Conservation (phyloP, 768 basidiomycete genomes). For the Tricholoma flavovirens region DNA sequence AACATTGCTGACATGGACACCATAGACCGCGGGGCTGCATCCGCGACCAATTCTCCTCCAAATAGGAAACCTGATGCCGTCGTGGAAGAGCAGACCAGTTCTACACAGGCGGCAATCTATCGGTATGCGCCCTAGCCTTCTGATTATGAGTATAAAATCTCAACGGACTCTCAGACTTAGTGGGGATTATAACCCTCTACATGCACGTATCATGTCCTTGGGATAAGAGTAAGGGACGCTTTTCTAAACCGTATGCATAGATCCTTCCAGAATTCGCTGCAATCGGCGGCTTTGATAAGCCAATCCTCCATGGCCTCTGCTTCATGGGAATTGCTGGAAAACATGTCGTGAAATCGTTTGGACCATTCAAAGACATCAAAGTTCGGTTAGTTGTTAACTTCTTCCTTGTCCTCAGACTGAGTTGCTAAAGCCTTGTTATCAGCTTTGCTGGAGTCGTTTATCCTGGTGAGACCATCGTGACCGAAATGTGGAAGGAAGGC, state of each 20-base stretch:
- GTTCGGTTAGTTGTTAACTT: conserved; percentile 53
- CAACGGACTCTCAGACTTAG: conserved; percentile 50
- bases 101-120: conserved; percentile 86
- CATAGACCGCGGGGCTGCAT: conserved; percentile 84
- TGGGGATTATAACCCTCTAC: conserved; percentile 89
- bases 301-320: conserved; percentile 86
- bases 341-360: conserved; percentile 84
- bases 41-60: conserved; percentile 75
- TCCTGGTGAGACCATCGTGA: conserved; percentile 92
- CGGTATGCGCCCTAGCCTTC: conserved; percentile 42
- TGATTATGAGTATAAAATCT: not conserved
- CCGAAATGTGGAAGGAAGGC: conserved; percentile 98
- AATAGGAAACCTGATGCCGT: conserved; percentile 80
- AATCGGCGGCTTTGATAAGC: conserved; percentile 91
- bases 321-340: conserved; percentile 91
- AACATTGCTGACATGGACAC: not conserved
- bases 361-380: conserved; percentile 89
- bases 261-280: conserved; percentile 92
- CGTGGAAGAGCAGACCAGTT: conserved; percentile 80
- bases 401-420: not conserved
- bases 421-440: not conserved
- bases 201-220: conserved; percentile 41
- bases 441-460: conserved; percentile 90
- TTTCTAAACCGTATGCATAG: conserved; percentile 27
- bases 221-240: not conserved